A percentile compares a stretch with the other conserved stretches of the same genome.
phyloP scores from a whole-genome alignment of 345 rosid genomes.

The Crucihimalaya himalaica region DNA sequence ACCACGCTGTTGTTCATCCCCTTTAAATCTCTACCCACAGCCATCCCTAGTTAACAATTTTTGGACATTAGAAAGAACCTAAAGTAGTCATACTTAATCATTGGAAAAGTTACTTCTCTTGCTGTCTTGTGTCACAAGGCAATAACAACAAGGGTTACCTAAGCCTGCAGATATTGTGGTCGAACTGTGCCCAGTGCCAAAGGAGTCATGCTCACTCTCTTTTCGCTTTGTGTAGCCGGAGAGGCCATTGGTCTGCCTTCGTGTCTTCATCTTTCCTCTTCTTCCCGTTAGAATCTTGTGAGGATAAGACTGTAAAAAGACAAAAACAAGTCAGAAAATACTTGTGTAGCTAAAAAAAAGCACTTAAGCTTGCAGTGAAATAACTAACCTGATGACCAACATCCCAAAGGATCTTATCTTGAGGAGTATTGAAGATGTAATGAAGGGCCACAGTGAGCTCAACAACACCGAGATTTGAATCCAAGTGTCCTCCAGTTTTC shows the following conservation, averaged over 20 bases:
- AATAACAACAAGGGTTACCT: not conserved
- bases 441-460: not conserved
- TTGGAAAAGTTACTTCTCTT: not conserved
- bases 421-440: slow-evolving; percentile 5
- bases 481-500: not conserved
- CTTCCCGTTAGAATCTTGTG: slow-evolving; percentile 1
- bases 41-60: slow-evolving; percentile 48
- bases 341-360: not conserved
- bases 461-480: not conserved
- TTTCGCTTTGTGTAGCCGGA: not conserved
- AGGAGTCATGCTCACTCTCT: slow-evolving; percentile 1
- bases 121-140: not conserved
- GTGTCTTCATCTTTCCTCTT: not conserved
- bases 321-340: not conserved
- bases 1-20: slow-evolving; percentile 62
- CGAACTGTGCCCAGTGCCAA: not conserved
- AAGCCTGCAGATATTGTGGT: slow-evolving; percentile 3
- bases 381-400: slow-evolving; percentile 51
- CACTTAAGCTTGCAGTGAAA: not conserved
- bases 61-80: not conserved
- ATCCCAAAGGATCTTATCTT: not conserved
- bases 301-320: not conserved
- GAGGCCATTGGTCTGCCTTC: not conserved
- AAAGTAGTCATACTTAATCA: not conserved
- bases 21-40: slow-evolving; percentile 9